Evolutionary conservation across 2,329 filamentous ascomycete genomes (phyloP).

Genomic region (Aspergillus eucalypticola): DNA sequence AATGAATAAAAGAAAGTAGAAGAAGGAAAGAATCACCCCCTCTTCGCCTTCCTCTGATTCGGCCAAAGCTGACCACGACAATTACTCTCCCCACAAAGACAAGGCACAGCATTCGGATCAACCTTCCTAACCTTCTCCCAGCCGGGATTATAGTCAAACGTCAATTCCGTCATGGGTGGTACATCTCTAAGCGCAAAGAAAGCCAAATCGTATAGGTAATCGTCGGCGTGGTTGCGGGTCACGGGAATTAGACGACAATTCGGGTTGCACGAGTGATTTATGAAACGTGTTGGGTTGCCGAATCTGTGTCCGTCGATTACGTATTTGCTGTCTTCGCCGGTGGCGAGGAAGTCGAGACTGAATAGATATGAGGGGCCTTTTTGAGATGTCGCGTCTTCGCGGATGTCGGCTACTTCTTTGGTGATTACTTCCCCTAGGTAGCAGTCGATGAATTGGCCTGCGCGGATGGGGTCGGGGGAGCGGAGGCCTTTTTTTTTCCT

Average conservation of each 20-base stretch:
- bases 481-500: constrained; percentile 37
- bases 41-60: constrained; percentile 35
- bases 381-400: constrained; percentile 35
- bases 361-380: constrained; percentile 45
- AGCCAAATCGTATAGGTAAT: constrained; percentile 47
- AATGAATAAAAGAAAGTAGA: not conserved
- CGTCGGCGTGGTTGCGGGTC: constrained; percentile 42
- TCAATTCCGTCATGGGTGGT: constrained; percentile 44
- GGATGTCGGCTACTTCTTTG: constrained; percentile 35
- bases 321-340: constrained; percentile 33
- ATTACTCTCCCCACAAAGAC: constrained; percentile 46
- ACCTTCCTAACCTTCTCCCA: constrained; percentile 26
- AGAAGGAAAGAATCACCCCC: constrained; percentile 17
- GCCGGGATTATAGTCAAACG: constrained; percentile 49
- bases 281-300: constrained; percentile 47
- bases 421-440: constrained; percentile 50
- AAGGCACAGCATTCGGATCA: constrained; percentile 43
- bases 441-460: constrained; percentile 48
- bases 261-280: constrained; percentile 52
- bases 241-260: constrained; percentile 50
- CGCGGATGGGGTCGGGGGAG: constrained; percentile 37
- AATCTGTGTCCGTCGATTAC: constrained; percentile 48
- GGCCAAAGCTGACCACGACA: constrained; percentile 50
- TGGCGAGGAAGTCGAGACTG: constrained; percentile 40
- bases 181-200: constrained; percentile 50